Percentiles rank a stretch among this genome's conserved stretches.
Evolutionary conservation across 2,329 filamentous ascomycete genomes (phyloP).

Genomic region (Pleomassaria siparia): DNA sequence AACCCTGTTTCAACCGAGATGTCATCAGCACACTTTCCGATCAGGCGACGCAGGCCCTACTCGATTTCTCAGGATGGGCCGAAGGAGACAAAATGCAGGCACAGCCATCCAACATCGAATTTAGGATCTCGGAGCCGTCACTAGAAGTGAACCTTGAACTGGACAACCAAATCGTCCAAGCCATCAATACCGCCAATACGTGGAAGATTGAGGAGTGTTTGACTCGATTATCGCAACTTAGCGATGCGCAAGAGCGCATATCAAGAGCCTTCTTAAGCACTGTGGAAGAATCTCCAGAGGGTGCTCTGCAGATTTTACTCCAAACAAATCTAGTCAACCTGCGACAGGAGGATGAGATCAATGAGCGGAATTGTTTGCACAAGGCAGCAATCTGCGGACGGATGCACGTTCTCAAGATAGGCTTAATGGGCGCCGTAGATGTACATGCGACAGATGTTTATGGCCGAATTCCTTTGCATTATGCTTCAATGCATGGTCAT

Average conservation of each 20-base stretch:
- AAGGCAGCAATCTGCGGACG: constrained; percentile 96
- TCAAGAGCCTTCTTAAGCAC: constrained; percentile 89
- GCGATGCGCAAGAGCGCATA: constrained; percentile 71
- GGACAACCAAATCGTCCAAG: constrained; percentile 84
- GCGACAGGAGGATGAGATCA: constrained; percentile 95
- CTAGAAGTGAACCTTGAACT: constrained; percentile 79
- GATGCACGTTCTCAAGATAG: constrained; percentile 72
- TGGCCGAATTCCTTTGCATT: constrained; percentile 88
- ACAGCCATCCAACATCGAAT: constrained; percentile 36
- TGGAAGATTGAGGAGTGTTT: constrained; percentile 79
- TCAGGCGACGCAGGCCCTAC: constrained; percentile 91
- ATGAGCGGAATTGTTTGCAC: constrained; percentile 93
- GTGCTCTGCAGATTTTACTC: constrained; percentile 74
- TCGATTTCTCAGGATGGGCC: constrained; percentile 94
- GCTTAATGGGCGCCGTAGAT: constrained; percentile 73
- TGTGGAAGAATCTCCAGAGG: constrained; percentile 79
- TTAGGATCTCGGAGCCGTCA: constrained; percentile 33
- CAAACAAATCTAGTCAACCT: constrained; percentile 83
- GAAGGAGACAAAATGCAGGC: constrained; percentile 91
- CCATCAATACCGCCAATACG: constrained; percentile 78
- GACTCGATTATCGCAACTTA: constrained; percentile 64
- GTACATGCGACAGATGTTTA: constrained; percentile 87
- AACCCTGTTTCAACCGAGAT: constrained; percentile 96
- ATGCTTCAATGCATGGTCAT: constrained; percentile 92
- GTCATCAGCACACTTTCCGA: constrained; percentile 97